Evolutionary conservation across 2,329 filamentous ascomycete genomes (phyloP).

Genomic region (Microdochium bolleyi): DNA sequence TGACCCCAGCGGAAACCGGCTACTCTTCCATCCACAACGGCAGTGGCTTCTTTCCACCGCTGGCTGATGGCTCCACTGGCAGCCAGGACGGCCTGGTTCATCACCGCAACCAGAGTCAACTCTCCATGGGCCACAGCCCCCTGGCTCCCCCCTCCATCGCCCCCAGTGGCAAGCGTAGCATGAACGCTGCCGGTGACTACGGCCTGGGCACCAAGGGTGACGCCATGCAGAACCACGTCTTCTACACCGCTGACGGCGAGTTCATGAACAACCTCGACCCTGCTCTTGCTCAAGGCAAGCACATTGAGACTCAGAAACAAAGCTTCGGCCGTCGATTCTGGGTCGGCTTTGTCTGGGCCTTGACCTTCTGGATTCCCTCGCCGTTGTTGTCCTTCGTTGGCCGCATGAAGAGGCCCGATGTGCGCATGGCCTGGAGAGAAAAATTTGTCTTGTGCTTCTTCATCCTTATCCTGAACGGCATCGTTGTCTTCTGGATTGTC

Average conservation of each 20-base stretch:
- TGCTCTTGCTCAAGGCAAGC: conserved; percentile 69
- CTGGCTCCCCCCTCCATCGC: conserved; percentile 49
- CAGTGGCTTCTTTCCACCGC: conserved; percentile 63
- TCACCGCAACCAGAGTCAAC: conserved; percentile 43
- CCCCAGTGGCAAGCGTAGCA: conserved; percentile 48
- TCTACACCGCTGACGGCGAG: conserved; percentile 64
- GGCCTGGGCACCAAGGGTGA: conserved; percentile 85
- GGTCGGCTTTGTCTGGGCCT: conserved; percentile 73
- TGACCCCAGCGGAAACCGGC: conserved; percentile 43
- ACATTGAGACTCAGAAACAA: conserved; percentile 63
- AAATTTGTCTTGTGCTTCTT: conserved; percentile 78
- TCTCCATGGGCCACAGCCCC: conserved; percentile 27
- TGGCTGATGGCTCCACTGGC: conserved; percentile 52
- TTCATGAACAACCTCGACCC: conserved; percentile 65
- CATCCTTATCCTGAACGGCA: conserved; percentile 73
- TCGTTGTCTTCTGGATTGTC: conserved; percentile 88
- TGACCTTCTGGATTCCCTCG: conserved; percentile 95
- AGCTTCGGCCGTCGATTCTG: conserved; percentile 62
- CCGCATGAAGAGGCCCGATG: conserved; percentile 94
- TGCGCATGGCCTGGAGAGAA: conserved; percentile 95
- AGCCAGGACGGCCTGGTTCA: conserved; percentile 68
- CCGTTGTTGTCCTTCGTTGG: conserved; percentile 72
- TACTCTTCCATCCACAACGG: conserved; percentile 52
- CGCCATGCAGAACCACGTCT: conserved; percentile 62
- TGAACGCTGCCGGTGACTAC: conserved; percentile 66